Conservation (phyloP, 805 yeast species). For the Hanseniaspora occidentalis region DNA sequence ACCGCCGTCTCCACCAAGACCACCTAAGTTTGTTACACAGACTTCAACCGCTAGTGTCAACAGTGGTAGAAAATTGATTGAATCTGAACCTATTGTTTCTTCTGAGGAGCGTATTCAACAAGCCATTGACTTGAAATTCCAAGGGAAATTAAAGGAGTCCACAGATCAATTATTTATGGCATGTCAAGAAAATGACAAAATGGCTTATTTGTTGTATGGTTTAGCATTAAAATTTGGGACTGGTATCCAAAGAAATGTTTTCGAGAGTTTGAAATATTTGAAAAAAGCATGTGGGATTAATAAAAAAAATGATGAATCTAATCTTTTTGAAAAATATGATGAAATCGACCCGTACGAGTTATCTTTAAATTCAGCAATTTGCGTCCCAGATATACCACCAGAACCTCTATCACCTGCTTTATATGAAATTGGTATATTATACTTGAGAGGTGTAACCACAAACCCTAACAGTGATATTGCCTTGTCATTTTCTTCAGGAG, state of each 20-base stretch:
- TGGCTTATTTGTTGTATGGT: slow-evolving; percentile 62
- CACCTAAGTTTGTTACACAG: not conserved
- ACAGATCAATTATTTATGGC: slow-evolving; percentile 56
- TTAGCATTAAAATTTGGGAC: slow-evolving; percentile 55
- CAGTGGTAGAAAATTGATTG: not conserved
- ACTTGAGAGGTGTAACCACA: slow-evolving; percentile 44
- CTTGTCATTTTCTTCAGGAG: not conserved
- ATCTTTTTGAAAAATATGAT: slow-evolving; percentile 8
- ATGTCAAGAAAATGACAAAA: slow-evolving; percentile 45
- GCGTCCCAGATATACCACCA: slow-evolving; percentile 26
- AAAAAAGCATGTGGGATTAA: slow-evolving; percentile 36
- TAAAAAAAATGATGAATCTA: slow-evolving; percentile 11
- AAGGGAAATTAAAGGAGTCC: slow-evolving; percentile 55
- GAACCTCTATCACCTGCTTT: slow-evolving; percentile 38
- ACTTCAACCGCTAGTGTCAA: not conserved
- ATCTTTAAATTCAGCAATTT: slow-evolving; percentile 9
- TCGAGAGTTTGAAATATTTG: slow-evolving; percentile 47
- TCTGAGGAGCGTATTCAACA: slow-evolving; percentile 4
- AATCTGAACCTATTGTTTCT: not conserved
- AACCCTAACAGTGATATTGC: slow-evolving; percentile 3
- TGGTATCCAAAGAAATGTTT: slow-evolving; percentile 47
- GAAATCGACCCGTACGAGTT: slow-evolving; percentile 26
- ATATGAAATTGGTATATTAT: slow-evolving; percentile 49
- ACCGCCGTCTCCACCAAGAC: not conserved
- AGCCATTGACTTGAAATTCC: slow-evolving; percentile 38